phyloP scores from a whole-genome alignment of 2,329 filamentous ascomycete species.

The Coniochaeta sp. region DNA sequence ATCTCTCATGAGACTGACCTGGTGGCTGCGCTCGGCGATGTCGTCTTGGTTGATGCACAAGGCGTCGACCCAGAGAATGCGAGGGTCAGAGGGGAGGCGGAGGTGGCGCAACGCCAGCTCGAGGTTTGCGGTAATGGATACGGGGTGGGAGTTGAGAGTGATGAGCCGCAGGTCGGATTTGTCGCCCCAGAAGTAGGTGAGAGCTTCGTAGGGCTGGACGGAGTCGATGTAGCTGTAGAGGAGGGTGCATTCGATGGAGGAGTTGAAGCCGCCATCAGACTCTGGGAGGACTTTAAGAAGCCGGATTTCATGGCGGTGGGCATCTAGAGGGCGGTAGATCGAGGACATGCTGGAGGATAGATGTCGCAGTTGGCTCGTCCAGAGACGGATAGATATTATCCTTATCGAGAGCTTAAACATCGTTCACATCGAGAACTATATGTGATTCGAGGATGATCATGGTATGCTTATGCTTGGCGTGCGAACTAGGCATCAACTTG shows the following conservation, averaged over 20 bases:
- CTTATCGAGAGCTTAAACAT: no score
- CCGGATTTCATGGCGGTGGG: neutral
- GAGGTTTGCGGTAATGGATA: conserved; percentile 2
- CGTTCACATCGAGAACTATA: neutral
- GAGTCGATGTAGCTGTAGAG: neutral
- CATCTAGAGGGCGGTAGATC: neutral
- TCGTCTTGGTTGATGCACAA: conserved; percentile 11
- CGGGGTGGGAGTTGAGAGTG: neutral
- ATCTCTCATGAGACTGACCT: conserved; percentile 21
- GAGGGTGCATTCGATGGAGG: neutral
- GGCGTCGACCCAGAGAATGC: conserved; percentile 10
- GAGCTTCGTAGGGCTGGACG: neutral
- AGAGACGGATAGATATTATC: neutral
- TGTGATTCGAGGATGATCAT: neutral
- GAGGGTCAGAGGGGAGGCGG: neutral
- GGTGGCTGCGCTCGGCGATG: conserved; percentile 7
- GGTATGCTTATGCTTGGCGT: neutral
- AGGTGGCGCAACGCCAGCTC: conserved; percentile 6
- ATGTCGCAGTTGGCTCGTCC: neutral
- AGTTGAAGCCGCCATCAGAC: neutral
- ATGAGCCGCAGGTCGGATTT: neutral
- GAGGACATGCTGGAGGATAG: neutral
- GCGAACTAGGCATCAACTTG: neutral
- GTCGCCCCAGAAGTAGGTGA: conserved; percentile 3
- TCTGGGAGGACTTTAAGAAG: neutral